phyloP scores from a whole-genome alignment of 2,329 filamentous ascomycete species.

The Fusarium torulosum region DNA sequence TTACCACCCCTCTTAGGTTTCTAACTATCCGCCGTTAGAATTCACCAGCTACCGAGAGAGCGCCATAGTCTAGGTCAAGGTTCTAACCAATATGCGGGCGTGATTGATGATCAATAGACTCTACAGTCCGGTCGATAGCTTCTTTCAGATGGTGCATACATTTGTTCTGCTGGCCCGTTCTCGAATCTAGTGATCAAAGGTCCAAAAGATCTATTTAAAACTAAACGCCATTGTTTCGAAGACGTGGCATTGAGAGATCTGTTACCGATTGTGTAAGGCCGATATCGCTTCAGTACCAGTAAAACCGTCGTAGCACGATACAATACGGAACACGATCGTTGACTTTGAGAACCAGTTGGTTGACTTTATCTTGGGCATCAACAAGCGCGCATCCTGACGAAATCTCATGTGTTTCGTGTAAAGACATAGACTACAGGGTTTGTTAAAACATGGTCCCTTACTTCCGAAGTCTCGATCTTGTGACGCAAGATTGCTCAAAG shows the following conservation, averaged over 20 bases:
- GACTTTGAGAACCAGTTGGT: conserved; percentile 4
- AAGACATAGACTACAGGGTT: conserved; percentile 15
- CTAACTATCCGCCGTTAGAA: conserved; percentile 26
- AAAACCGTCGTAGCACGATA: neutral
- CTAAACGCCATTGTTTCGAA: neutral
- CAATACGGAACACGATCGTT: neutral
- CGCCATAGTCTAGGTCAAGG: conserved; percentile 39
- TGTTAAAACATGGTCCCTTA: conserved; percentile 7
- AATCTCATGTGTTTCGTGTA: conserved; percentile 28
- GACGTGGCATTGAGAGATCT: neutral
- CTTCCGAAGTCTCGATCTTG: neutral
- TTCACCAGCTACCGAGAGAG: conserved; percentile 30
- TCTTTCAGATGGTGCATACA: neutral
- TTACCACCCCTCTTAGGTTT: conserved; percentile 25
- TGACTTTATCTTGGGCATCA: conserved; percentile 12
- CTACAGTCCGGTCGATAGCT: neutral
- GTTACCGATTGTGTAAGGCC: neutral
- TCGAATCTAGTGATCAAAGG: neutral
- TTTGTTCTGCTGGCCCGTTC: neutral
- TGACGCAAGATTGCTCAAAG: neutral
- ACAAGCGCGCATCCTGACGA: neutral
- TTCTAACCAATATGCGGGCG: conserved; percentile 18
- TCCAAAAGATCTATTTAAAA: neutral
- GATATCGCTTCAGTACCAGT: neutral
- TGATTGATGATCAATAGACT: conserved; percentile 25